Evolutionary conservation across 345 rosid genomes (phyloP), one percentile per base, ranked within the genome.

Genomic region (Hibiscus trionum): DNA sequence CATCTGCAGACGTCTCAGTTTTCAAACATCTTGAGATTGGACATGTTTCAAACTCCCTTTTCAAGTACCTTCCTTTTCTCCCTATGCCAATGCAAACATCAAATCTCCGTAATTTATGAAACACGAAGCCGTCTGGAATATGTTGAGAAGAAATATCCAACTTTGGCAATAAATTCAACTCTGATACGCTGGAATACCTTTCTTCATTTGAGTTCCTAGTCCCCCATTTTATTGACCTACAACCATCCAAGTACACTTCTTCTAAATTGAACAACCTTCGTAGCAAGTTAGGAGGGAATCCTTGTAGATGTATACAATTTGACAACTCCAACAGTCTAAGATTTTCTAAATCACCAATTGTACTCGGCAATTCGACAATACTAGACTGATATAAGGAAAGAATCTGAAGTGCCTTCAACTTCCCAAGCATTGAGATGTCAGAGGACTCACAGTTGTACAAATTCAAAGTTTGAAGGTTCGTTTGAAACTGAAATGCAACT

Each of bases 261-360:
- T 61, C 66, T 33, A 61, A 61, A 15, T 61, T 16, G 21, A 4
- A 61, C 24, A 31, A 61, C 8, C 66, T 61, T 31, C 2, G 21
- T 5, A 61, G 2, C 1, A 33, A 8, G 1, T 8, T 3, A 61
- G 11, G 58, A 53, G 42, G 66, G 12, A 35, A 33, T n/a, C 11
- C n/a, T 19, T 1, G 19, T 14, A 61, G 42, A 0, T 5, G 0
- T 29, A 0, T 0, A 31, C 63, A 60, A 14, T 60, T 3, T 5
- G 64, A 29, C 4, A 60, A 60, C 15, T 60, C 64, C 39, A 60
- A 60, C 9, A 60, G 1, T 61, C 17, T 29, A 0, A 61, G 42
- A 61, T 61, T 61, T 29, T 29, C 65, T 14, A 53, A 53, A 7
- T 53, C 26, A 17, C 26, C 58, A 53, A 17, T 17, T 17, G 1